These are phyloP conservation scores for Yamadazyma diospyri DNA, from an alignment of 1,139 yeast species.

Conservation along the genomic window DNA sequence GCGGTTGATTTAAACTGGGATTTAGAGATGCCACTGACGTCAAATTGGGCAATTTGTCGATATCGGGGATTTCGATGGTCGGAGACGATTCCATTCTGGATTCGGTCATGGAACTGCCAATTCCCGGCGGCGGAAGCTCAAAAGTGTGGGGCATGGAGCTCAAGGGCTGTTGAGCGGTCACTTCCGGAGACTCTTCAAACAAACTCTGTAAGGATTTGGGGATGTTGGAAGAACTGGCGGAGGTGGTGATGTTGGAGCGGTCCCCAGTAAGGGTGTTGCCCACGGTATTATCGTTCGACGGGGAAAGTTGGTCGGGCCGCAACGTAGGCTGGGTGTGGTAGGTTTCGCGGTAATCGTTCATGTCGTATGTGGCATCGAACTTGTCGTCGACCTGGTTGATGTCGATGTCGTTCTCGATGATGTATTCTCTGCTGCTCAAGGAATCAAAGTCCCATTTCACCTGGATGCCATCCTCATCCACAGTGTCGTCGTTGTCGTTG, in stretches of 20 bases:
- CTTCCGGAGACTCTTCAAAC: constrained; percentile 47
- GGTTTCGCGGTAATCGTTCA: constrained; percentile 23
- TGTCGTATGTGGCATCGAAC: constrained; percentile 33
- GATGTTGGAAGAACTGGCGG: constrained; percentile 35
- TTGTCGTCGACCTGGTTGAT: constrained; percentile 43
- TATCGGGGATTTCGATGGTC: constrained; percentile 46
- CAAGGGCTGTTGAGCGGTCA: constrained; percentile 10
- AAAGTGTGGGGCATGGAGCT: constrained; percentile 8
- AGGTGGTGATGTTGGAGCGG: constrained; percentile 5
- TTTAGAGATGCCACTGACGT: constrained; percentile 12
- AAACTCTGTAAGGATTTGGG: constrained; percentile 72
- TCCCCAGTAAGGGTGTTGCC: constrained; percentile 1
- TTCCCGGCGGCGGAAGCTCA: constrained; percentile 19
- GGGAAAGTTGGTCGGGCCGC: constrained; percentile 15
- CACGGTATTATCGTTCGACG: constrained; percentile 3
- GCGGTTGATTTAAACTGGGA: constrained; percentile 18
- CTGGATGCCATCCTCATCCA: constrained; percentile 41
- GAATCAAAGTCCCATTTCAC: constrained; percentile 91
- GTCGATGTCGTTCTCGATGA: constrained; percentile 61
- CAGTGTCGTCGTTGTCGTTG: constrained; percentile 17
- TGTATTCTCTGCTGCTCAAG: constrained; percentile 66
- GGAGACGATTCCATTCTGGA: constrained; percentile 33
- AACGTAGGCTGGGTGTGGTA: constrained; percentile 31
- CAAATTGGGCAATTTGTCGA: constrained; percentile 32
- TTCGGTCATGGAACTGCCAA: constrained; percentile 10